Evolutionary conservation across 2,329 filamentous ascomycete genomes (phyloP), one percentile per base, ranked within the genome.

Genomic region (Fonsecaea multimorphosa): DNA sequence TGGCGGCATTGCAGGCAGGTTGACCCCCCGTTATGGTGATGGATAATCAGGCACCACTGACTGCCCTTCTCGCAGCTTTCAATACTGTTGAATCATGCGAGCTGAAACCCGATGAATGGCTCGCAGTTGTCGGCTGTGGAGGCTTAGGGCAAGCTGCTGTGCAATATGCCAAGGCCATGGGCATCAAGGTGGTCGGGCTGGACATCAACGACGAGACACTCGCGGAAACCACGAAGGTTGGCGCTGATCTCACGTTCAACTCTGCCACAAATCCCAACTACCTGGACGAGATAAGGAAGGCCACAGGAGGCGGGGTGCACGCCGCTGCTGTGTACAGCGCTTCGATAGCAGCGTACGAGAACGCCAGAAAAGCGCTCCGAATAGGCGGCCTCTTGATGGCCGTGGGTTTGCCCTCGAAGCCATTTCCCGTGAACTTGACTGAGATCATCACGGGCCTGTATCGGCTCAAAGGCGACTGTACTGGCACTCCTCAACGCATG

Each of bases 201-300:
- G 60, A 63, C 34, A 57, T 63, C 56, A 80, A 78, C 59, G 78
- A 83, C 61, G 73, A 73, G 2, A 79, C 79, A 58, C 76, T 82
- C 1, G 16, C 73, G 75, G 22, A 75, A 77, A 65, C 74, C 76
- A 11, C 78, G 73, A 55, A 75, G 76, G 44, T 74, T 77, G 19
- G 38, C 4, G 38, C 38, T n/a, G 38, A 40, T 40, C 38, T 40
- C 16, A 40, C 38, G 38, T n/a, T 40, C n/a, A 40, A 40, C n/a
- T 40, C 38, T n/a, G 38, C 38, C 9, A 40, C 38, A 16, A 34
- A 52, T 9, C 14, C 53, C 5, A 46, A 63, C 54, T 63, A 40
- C 44, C 31, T 24, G n/a, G 27, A 58, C 7, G 24, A 63, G n/a
- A 27, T 63, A 14, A 51, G 34, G n/a, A 34, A 52, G 31, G 8